Conservation (phyloP, 1,139 yeast species). For the Insectozyma bohioensis region DNA sequence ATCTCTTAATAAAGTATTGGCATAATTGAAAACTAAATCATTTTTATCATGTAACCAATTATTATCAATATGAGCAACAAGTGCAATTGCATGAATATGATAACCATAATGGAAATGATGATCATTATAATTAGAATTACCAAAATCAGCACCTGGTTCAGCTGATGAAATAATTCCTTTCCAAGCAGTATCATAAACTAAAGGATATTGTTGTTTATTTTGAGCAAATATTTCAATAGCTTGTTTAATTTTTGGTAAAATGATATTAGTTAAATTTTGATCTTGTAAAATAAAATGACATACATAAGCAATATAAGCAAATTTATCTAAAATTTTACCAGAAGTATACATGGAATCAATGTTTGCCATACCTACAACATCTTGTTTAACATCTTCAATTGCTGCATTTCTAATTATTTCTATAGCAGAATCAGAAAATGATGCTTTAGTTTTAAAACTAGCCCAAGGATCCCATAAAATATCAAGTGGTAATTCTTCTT, state of each 20-base stretch:
- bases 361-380: constrained; percentile 58
- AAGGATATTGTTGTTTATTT: constrained; percentile 60
- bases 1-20: constrained; percentile 38
- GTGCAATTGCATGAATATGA: constrained; percentile 71
- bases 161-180: constrained; percentile 74
- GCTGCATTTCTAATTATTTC: constrained; percentile 49
- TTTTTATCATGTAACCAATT: constrained; percentile 30
- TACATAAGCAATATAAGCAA: constrained; percentile 68
- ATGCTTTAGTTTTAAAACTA: constrained; percentile 29
- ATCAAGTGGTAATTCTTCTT: constrained; percentile 47
- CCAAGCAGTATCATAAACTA: constrained; percentile 68
- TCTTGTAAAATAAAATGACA: constrained; percentile 58
- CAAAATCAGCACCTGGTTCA: constrained; percentile 67
- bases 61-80: constrained; percentile 56
- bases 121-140: constrained; percentile 75
- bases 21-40: constrained; percentile 29
- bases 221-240: constrained; percentile 61
- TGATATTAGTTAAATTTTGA: constrained; percentile 37
- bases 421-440: constrained; percentile 41
- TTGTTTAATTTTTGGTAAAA: constrained; percentile 51
- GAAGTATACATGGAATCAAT: constrained; percentile 74
- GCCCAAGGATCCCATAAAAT: constrained; percentile 64
- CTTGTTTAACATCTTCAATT: constrained; percentile 48
- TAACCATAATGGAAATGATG: constrained; percentile 85
- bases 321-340: constrained; percentile 73